A percentile compares a stretch with the other conserved stretches of the same genome.
Evolutionary conservation across 1,284 basidiomycete genomes (phyloP).

Genomic region (Ceratobasidium sp.): DNA sequence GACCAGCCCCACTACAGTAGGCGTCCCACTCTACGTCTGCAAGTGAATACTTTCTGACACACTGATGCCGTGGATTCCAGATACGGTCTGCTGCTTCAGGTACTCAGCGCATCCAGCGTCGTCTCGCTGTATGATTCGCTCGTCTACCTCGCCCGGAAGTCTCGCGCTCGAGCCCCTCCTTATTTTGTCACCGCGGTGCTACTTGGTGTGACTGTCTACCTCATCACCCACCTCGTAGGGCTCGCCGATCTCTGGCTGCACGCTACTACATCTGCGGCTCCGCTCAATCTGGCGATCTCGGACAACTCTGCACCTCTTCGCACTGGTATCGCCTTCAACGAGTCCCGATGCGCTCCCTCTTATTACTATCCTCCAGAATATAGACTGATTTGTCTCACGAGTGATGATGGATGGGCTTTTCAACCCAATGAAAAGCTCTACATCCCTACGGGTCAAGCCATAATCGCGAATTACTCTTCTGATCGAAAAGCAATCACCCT

Average conservation of each 20-base stretch:
- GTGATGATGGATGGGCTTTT: slow-evolving; percentile 64
- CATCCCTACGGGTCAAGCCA: neutral
- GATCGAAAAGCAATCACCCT: neutral
- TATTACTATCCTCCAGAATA: neutral
- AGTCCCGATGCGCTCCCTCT: neutral
- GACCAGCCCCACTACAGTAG: too few relatives aligned
- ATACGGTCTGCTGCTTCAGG: slow-evolving; percentile 4
- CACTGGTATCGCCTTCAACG: neutral
- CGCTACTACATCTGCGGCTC: neutral
- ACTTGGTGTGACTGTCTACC: neutral
- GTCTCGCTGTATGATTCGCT: neutral
- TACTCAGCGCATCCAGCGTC: neutral
- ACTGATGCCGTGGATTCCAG: too few relatives aligned
- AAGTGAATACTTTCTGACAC: too few relatives aligned
- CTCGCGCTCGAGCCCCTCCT: slow-evolving; percentile 4
- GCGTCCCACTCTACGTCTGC: too few relatives aligned
- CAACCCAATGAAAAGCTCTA: neutral
- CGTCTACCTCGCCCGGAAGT: neutral
- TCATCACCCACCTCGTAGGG: neutral
- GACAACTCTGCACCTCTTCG: neutral
- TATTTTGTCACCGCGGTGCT: neutral
- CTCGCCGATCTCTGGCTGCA: neutral
- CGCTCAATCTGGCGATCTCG: neutral
- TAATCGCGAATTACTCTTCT: neutral
- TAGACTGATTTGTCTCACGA: slow-evolving; percentile 52